Conservation (phyloP, 371 early-diverging fungal genomes). For the Capillidium rhysosporum region DNA sequence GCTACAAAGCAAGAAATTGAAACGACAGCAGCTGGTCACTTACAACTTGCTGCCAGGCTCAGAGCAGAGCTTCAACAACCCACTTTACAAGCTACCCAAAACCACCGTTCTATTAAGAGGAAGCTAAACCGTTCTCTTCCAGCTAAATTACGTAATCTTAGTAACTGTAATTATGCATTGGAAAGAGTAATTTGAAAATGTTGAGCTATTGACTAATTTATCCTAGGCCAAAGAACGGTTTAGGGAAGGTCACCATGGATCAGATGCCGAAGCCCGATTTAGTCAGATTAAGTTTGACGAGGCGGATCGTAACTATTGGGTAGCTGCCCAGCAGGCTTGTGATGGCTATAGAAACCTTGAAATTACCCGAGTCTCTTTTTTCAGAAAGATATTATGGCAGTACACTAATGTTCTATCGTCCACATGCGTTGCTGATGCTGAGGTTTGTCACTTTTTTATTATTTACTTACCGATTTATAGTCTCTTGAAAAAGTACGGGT, state of each 20-base stretch:
- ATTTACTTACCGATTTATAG: neutral
- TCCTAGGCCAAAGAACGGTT: constrained; percentile 1
- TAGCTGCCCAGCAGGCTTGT: neutral
- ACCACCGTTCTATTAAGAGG: neutral
- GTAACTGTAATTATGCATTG: neutral
- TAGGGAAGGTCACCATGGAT: neutral
- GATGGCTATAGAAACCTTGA: constrained; percentile 1
- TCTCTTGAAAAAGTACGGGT: constrained; percentile 1
- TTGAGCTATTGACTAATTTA: neutral
- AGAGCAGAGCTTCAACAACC: neutral
- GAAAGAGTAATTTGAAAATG: neutral
- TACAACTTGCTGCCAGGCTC: neutral
- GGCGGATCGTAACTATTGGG: neutral
- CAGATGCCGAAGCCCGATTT: neutral
- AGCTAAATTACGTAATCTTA: neutral
- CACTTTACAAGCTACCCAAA: constrained; percentile 1
- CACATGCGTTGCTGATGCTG: constrained; percentile 6
- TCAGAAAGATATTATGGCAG: constrained; percentile 3
- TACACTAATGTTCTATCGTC: constrained; percentile 1
- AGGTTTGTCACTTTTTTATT: neutral
- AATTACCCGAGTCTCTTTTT: neutral
- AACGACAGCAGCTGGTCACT: neutral
- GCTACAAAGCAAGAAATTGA: neutral
- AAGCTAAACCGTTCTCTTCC: neutral
- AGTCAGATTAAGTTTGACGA: neutral